These are phyloP conservation scores for Pseudoturritis turrita DNA, from an alignment of 345 rosid species.

Conservation along the genomic window DNA sequence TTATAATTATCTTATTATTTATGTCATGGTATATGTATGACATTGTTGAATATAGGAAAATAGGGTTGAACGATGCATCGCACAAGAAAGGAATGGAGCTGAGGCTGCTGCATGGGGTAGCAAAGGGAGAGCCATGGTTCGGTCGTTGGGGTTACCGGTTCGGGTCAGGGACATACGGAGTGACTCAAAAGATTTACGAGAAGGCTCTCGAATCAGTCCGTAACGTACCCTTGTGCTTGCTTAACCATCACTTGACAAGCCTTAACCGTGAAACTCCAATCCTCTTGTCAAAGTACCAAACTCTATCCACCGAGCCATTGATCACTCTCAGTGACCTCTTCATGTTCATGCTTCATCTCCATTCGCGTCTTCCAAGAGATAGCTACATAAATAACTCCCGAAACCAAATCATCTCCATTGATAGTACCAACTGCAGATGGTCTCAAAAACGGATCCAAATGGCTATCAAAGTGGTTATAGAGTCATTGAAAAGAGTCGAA, in stretches of 20 bases:
- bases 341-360: constrained; percentile 68
- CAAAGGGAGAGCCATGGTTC: constrained; percentile 76
- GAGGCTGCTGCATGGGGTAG: constrained; percentile 67
- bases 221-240: constrained; percentile 52
- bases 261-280: constrained; percentile 42
- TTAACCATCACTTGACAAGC: constrained; percentile 41
- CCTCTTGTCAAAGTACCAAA: constrained; percentile 73
- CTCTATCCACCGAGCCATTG: constrained; percentile 49
- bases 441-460: constrained; percentile 82
- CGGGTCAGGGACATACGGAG: constrained; percentile 69
- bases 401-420: constrained; percentile 38
- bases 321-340: constrained; percentile 64
- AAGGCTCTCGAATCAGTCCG: constrained; percentile 74
- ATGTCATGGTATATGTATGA: background rate
- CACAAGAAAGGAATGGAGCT: constrained; percentile 75
- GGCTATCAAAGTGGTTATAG: constrained; percentile 79
- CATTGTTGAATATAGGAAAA: constrained; percentile 59
- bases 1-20: background rate
- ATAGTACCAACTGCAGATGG: constrained; percentile 68
- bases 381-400: constrained; percentile 31
- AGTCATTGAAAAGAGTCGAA: constrained; percentile 57
- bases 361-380: constrained; percentile 51
- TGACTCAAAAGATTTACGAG: constrained; percentile 56
- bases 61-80: constrained; percentile 66
- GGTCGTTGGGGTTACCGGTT: constrained; percentile 84